These are phyloP conservation scores for Sarocladium oryzae DNA, from an alignment of 2,329 filamentous ascomycete genomes.

Conservation along the genomic window DNA sequence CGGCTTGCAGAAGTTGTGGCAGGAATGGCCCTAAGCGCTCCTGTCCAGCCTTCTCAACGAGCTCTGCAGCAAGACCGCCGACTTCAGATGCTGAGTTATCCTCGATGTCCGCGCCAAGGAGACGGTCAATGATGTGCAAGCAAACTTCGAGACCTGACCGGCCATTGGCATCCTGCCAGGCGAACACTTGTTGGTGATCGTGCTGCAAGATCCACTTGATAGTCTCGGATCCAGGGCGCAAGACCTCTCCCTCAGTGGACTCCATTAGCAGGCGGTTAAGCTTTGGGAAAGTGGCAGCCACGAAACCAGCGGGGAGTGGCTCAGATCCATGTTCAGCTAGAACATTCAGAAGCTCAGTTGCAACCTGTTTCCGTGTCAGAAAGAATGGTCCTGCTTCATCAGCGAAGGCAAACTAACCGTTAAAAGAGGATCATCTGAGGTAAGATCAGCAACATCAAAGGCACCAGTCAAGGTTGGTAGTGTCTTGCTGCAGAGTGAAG, in stretches of 20 bases:
- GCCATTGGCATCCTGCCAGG: constrained; percentile 73
- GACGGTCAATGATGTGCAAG: constrained; percentile 83
- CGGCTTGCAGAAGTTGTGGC: constrained; percentile 79
- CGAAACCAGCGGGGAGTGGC: constrained; percentile 80
- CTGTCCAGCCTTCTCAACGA: constrained; percentile 91
- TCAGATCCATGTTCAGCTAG: constrained; percentile 77
- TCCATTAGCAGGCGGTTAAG: constrained; percentile 75
- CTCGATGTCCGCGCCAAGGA: constrained; percentile 77
- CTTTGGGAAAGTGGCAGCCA: constrained; percentile 80
- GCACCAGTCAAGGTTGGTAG: constrained; percentile 82
- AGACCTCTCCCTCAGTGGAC: constrained; percentile 78
- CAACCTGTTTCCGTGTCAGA: constrained; percentile 43
- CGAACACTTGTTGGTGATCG: constrained; percentile 83
- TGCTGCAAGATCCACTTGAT: constrained; percentile 87
- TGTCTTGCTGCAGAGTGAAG: constrained; percentile 75
- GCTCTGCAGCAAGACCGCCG: constrained; percentile 83
- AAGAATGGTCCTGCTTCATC: neutral
- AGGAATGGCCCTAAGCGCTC: constrained; percentile 87
- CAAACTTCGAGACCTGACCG: constrained; percentile 84
- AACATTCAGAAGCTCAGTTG: constrained; percentile 75
- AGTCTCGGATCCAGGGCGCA: constrained; percentile 78
- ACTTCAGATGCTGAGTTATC: constrained; percentile 96
- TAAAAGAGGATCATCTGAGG: constrained; percentile 75
- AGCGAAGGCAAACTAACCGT: constrained; percentile 41
- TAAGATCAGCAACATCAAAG: constrained; percentile 81